phyloP scores from a whole-genome alignment of 2,329 filamentous ascomycete genomes.

The Fusarium sterilihyphosum region DNA sequence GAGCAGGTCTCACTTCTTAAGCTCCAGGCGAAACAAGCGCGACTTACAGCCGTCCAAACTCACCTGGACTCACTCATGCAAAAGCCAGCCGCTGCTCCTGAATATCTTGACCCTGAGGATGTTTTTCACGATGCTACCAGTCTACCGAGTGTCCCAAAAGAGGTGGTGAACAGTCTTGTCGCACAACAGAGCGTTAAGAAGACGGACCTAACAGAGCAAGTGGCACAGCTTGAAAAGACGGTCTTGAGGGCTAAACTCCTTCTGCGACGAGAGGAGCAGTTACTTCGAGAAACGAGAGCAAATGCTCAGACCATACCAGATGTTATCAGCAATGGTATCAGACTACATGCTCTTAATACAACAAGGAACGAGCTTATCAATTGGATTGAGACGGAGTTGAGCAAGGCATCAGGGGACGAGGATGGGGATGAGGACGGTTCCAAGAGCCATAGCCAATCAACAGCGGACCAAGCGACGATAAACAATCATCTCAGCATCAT shows the following conservation, averaged over 20 bases:
- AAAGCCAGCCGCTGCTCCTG: conserved; percentile 61
- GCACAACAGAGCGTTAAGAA: conserved; percentile 52
- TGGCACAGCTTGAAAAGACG: conserved; percentile 65
- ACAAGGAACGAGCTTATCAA: conserved; percentile 69
- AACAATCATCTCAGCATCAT: conserved; percentile 58
- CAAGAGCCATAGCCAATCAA: conserved; percentile 34
- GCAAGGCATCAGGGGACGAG: conserved; percentile 58
- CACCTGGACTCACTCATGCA: conserved; percentile 61
- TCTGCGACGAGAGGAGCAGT: conserved; percentile 65
- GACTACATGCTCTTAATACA: conserved; percentile 62
- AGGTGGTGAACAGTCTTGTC: conserved; percentile 61
- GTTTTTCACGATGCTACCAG: conserved; percentile 57
- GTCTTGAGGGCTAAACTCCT: conserved; percentile 67
- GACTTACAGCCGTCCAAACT: conserved; percentile 60
- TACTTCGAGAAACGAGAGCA: conserved; percentile 59
- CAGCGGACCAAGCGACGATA: conserved; percentile 44
- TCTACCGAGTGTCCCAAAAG: conserved; percentile 62
- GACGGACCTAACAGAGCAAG: conserved; percentile 57
- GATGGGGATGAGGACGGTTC: conserved; percentile 43
- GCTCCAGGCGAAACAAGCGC: conserved; percentile 62
- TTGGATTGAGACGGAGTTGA: conserved; percentile 72
- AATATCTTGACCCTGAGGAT: conserved; percentile 60
- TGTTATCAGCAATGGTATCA: conserved; percentile 51
- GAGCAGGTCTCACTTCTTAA: conserved; percentile 63
- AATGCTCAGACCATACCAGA: conserved; percentile 50